A percentile compares a stretch with the other conserved stretches of the same genome.
Conservation (phyloP, 371 early-diverging fungal genomes). For the Coemansia sp. region DNA sequence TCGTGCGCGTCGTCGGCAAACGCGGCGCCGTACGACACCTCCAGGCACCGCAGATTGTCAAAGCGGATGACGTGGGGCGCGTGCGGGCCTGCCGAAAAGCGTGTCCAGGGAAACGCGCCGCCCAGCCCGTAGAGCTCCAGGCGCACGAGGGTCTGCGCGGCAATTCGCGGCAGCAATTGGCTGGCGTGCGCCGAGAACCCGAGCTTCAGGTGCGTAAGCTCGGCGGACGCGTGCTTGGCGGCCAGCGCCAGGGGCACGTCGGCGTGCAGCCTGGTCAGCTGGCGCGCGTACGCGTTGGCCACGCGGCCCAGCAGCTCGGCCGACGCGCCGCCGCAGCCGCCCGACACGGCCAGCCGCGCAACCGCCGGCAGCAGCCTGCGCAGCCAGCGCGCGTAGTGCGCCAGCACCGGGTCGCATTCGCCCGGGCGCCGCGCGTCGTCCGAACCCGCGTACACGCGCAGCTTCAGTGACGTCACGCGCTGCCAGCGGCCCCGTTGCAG, state of each 20-base stretch:
- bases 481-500: background rate
- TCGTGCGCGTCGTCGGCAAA: background rate
- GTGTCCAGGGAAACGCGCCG: background rate
- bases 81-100: too few species aligned
- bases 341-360: too few species aligned
- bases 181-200: background rate
- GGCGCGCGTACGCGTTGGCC: too few species aligned
- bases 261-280: too few species aligned
- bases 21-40: background rate
- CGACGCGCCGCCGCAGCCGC: too few species aligned
- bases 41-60: background rate
- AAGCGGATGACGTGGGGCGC: background rate
- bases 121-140: background rate
- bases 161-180: background rate
- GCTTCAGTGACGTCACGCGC: background rate
- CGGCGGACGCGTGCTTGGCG: background rate
- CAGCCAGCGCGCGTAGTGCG: too few species aligned
- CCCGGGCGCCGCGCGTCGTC: too few species aligned
- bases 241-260: background rate
- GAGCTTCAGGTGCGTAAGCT: constrained; percentile 3
- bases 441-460: background rate
- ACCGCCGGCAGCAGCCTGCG: too few species aligned
- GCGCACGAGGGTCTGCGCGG: background rate
- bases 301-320: too few species aligned
- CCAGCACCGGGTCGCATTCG: too few species aligned